phyloP scores from a whole-genome alignment of 257 asterid species.

The Parsonsia alboflavescens region DNA sequence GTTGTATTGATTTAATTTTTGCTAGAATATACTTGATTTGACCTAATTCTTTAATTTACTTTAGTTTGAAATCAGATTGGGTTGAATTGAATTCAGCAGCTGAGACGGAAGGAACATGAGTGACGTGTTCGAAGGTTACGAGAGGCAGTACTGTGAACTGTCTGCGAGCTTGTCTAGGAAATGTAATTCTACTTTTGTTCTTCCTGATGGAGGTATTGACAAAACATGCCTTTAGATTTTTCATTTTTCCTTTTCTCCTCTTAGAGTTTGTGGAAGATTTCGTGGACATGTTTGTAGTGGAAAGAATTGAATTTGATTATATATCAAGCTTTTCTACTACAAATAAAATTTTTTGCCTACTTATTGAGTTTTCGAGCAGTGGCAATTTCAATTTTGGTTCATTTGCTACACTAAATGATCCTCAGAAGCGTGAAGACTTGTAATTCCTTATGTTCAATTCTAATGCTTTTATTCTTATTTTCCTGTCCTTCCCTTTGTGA shows the following conservation, averaged over 20 bases:
- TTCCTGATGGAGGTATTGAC: conserved; percentile 66
- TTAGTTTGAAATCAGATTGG: conserved; percentile 3
- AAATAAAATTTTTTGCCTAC: background rate
- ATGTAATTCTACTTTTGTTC: conserved; percentile 59
- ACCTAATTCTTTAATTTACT: background rate
- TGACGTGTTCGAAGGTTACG: conserved; percentile 82
- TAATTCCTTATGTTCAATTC: background rate
- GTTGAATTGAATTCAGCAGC: conserved; percentile 17
- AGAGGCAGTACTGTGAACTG: conserved; percentile 92
- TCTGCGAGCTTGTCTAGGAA: conserved; percentile 75
- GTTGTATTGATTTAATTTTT: background rate
- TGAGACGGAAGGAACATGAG: conserved; percentile 53
- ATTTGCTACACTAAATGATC: background rate
- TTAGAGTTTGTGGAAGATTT: background rate
- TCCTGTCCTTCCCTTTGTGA: background rate
- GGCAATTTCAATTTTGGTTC: background rate
- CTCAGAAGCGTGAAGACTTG: background rate
- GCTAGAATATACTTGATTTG: background rate
- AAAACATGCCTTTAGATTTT: too few relatives aligned
- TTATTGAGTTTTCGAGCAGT: background rate
- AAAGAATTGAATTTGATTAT: background rate
- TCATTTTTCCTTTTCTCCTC: too few relatives aligned
- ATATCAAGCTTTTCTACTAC: background rate
- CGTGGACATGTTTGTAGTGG: background rate
- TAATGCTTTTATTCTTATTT: background rate